These are phyloP conservation scores for Meyerozyma sp. DNA, from an alignment of 1,139 yeast genomes.

Conservation along the genomic window DNA sequence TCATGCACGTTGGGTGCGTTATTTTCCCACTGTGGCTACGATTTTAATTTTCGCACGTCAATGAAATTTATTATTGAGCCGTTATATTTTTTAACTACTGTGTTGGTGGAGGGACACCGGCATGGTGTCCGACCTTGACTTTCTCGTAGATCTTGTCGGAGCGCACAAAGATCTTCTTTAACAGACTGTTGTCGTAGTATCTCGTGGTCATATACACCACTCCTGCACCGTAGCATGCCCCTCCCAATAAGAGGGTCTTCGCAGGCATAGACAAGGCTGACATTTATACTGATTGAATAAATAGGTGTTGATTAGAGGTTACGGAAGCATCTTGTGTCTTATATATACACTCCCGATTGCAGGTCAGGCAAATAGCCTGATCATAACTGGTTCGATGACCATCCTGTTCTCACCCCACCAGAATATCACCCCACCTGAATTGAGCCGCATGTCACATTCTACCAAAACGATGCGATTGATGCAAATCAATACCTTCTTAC, in stretches of 20 bases:
- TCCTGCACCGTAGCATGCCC: slow-evolving; percentile 29
- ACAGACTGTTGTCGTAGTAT: slow-evolving; percentile 27
- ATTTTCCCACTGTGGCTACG: neutral
- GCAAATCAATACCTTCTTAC: slow-evolving; percentile 24
- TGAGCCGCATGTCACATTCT: neutral
- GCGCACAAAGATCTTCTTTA: slow-evolving; percentile 25
- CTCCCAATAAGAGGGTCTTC: slow-evolving; percentile 30
- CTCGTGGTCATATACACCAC: slow-evolving; percentile 31
- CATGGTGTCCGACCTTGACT: slow-evolving; percentile 20
- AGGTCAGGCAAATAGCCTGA: neutral
- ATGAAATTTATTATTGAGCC: neutral
- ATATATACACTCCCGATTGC: neutral
- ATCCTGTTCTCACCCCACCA: neutral
- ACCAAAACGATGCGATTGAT: neutral
- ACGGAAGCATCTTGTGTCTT: neutral
- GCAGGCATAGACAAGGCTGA: slow-evolving; percentile 8
- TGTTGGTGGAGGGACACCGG: slow-evolving; percentile 3
- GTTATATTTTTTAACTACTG: neutral
- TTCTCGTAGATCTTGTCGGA: slow-evolving; percentile 26
- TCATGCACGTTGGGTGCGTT: neutral
- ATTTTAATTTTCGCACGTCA: neutral
- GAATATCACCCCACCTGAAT: no score
- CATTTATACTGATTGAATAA: neutral
- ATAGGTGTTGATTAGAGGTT: neutral
- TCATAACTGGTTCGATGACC: neutral